Evolutionary conservation across 1,284 basidiomycete species (phyloP).

Genomic region (Porogramme epimiltina): DNA sequence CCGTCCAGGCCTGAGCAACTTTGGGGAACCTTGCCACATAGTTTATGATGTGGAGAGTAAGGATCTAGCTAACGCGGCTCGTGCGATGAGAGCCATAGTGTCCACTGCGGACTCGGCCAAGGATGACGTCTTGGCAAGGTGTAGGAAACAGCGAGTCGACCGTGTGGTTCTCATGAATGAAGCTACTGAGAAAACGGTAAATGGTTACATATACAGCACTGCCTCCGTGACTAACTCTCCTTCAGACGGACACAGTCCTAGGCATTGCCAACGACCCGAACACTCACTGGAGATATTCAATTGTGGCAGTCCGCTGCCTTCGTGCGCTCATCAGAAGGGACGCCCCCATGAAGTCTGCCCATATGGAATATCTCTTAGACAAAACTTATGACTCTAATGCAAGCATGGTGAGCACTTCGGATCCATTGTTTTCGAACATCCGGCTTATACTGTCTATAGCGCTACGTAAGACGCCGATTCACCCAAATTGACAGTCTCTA

Average conservation of each 20-base stretch:
- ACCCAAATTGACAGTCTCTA: background rate
- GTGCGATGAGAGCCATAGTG: constrained; percentile 41
- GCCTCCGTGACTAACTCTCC: background rate
- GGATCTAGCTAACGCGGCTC: constrained; percentile 39
- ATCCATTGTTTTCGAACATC: constrained; percentile 1
- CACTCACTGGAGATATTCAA: constrained; percentile 86
- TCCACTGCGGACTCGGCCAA: constrained; percentile 33
- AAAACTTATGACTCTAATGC: constrained; percentile 62
- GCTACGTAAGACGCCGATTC: constrained; percentile 48
- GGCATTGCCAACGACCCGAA: constrained; percentile 55
- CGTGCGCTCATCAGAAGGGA: constrained; percentile 79
- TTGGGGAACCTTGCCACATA: constrained; percentile 61
- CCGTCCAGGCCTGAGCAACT: constrained; percentile 58
- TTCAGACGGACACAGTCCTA: constrained; percentile 37
- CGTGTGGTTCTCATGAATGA: constrained; percentile 46
- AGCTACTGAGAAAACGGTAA: constrained; percentile 44
- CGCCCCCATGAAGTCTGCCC: constrained; percentile 53
- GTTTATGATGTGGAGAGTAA: constrained; percentile 53
- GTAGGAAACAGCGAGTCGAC: constrained; percentile 45
- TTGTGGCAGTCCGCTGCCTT: constrained; percentile 75
- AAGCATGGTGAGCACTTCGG: constrained; percentile 51
- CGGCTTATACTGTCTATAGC: constrained; percentile 36
- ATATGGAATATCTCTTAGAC: constrained; percentile 59
- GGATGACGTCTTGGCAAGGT: constrained; percentile 42
- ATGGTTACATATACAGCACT: background rate